Evolutionary conservation across 371 early-diverging fungal species (phyloP).

Genomic region (Sporodiniella umbellata): DNA sequence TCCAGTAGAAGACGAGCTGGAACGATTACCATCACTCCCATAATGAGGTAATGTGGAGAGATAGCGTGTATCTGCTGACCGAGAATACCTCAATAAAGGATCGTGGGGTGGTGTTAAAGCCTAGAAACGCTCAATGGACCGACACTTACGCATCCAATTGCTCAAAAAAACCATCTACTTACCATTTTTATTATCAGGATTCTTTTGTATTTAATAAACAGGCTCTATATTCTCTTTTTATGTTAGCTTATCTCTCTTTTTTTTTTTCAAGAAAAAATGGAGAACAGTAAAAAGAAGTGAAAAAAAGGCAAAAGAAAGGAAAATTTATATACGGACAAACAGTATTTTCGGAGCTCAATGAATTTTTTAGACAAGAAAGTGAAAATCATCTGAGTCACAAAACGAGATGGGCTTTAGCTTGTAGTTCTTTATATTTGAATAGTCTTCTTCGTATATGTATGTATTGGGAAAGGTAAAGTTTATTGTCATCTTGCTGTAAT

Average conservation of each 20-base stretch:
- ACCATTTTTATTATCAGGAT: conserved; percentile 3
- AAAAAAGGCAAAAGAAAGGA: neutral
- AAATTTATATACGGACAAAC: conserved; percentile 2
- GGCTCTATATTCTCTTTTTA: too few relatives aligned
- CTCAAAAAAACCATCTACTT: neutral
- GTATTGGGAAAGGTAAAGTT: too few relatives aligned
- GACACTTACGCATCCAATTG: too few relatives aligned
- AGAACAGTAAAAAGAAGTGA: neutral
- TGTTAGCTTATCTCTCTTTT: too few relatives aligned
- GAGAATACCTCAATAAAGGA: conserved; percentile 7
- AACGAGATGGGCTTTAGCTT: neutral
- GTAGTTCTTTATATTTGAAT: too few relatives aligned
- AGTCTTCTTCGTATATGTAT: too few relatives aligned
- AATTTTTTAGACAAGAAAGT: neutral
- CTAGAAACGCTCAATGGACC: neutral
- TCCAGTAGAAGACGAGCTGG: conserved; percentile 18
- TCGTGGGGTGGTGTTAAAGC: conserved; percentile 11
- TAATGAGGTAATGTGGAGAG: conserved; percentile 13
- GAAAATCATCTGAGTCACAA: too few relatives aligned
- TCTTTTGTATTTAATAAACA: too few relatives aligned
- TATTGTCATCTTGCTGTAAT: too few relatives aligned
- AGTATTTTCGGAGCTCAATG: conserved; percentile 7
- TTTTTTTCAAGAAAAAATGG: neutral
- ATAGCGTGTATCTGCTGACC: conserved; percentile 14
- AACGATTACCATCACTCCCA: conserved; percentile 16